phyloP scores from a whole-genome alignment of 805 yeast species.

The Saccharomycopsis sp. region DNA sequence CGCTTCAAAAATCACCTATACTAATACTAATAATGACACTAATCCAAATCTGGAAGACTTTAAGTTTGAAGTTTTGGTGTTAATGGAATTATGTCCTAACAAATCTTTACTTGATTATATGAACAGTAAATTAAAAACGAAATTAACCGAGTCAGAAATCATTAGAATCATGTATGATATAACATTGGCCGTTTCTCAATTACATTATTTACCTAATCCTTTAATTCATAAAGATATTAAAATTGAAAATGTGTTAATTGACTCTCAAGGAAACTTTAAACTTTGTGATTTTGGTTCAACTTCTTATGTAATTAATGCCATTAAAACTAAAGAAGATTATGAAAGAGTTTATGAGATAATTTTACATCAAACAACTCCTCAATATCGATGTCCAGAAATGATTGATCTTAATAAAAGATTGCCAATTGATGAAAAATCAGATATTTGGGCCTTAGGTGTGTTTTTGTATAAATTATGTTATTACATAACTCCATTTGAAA shows the following conservation, averaged over 20 bases:
- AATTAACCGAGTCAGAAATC: slow-evolving; percentile 67
- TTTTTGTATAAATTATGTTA: slow-evolving; percentile 69
- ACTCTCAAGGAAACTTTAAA: slow-evolving; percentile 48
- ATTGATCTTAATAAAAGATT: slow-evolving; percentile 56
- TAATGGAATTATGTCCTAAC: slow-evolving; percentile 91
- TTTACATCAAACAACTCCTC: slow-evolving; percentile 75
- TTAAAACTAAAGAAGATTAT: slow-evolving; percentile 50
- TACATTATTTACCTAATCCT: slow-evolving; percentile 64
- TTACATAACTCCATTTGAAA: slow-evolving; percentile 76
- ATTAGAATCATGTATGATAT: slow-evolving; percentile 77
- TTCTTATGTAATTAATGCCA: slow-evolving; percentile 52
- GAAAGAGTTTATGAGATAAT: slow-evolving; percentile 54
- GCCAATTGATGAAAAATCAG: slow-evolving; percentile 74
- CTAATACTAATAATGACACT: slow-evolving; percentile 21
- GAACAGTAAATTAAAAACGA: slow-evolving; percentile 76
- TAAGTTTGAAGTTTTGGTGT: slow-evolving; percentile 75
- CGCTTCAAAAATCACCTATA: slow-evolving; percentile 42
- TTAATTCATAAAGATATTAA: slow-evolving; percentile 83
- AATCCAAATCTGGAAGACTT: no score
- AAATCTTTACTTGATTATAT: slow-evolving; percentile 81
- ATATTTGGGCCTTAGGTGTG: slow-evolving; percentile 79
- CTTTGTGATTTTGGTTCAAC: slow-evolving; percentile 81
- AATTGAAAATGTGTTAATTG: slow-evolving; percentile 68
- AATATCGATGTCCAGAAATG: slow-evolving; percentile 81
- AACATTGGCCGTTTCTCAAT: slow-evolving; percentile 64